Base-by-base conservation (phyloP, 768 basidiomycete species). In the Russula griseocarnosa region DNA sequence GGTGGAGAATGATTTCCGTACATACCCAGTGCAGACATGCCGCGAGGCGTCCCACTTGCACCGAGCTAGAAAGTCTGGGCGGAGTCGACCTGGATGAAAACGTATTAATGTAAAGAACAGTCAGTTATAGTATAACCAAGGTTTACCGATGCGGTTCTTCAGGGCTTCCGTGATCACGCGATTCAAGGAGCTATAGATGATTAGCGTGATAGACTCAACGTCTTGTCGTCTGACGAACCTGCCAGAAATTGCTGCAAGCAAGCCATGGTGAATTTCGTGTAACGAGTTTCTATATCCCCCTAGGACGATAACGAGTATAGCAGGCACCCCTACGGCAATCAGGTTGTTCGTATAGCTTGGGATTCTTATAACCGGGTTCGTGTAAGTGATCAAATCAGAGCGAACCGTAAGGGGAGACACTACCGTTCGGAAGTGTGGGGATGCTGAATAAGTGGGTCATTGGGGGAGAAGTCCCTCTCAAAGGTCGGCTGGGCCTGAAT, bases 61-160 rank as follows among this genome's bases (percentile, higher is more conserved):
- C 38, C 86, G 80, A 13, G 80, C 76, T 47, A 88, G 78, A 68
- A 88, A 88, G 70, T 88, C 86, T 0, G 87, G 87, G 14, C 87
- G 79, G 20, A 88, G 72, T 26, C 86, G 71, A 51, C 78, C 78
- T 76, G 60, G 8, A 55, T 18, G 5, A 50, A 10, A 24, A 55
- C 16, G 24, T 14, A 38, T 55, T 1, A 36, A 64, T 26, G 47
- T 50, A 14, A 46, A 30, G 18, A 54, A 24, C 46, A 50, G 28
- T 13, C 18, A 24, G 9, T 20, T 42, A 34, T 32, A 36, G 8
- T 36, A 20, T 36, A 3, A 20, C 34, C 42, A 34, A 34, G 34
- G 66, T 67, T 73, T 67, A 84, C 86, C 86, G 46, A 87, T 77
- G 71, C 79, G 75, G 66, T 86, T 82, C 65, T 86, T 86, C 61